phyloP scores from a whole-genome alignment of 192 early-diverging fungal genomes.

The Dispira parvispora region DNA sequence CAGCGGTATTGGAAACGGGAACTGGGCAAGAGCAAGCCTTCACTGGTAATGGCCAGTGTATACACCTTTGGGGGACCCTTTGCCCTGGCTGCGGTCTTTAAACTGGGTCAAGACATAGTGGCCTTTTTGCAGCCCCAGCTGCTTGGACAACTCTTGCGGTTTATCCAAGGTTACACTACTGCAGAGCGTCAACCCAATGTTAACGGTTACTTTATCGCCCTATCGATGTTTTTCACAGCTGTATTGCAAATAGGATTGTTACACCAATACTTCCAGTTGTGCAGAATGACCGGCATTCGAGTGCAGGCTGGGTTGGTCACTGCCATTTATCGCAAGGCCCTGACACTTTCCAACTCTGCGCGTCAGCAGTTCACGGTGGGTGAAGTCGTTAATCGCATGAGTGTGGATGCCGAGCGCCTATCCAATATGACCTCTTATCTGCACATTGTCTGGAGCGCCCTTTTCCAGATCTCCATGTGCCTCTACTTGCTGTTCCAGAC shows the following conservation, averaged over 20 bases:
- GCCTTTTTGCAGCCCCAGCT: slow-evolving; percentile 67
- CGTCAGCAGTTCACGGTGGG: slow-evolving; percentile 67
- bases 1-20: slow-evolving; percentile 52
- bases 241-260: slow-evolving; percentile 59
- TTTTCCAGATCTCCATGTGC: slow-evolving; percentile 59
- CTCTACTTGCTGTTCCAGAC: slow-evolving; percentile 63
- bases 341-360: slow-evolving; percentile 58
- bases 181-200: slow-evolving; percentile 38
- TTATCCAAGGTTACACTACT: slow-evolving; percentile 41
- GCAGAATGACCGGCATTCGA: slow-evolving; percentile 58
- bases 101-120: slow-evolving; percentile 53
- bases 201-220: slow-evolving; percentile 66
- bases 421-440: slow-evolving; percentile 47
- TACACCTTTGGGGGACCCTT: slow-evolving; percentile 46
- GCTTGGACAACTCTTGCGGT: slow-evolving; percentile 48
- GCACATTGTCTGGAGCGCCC: slow-evolving; percentile 58
- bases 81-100: slow-evolving; percentile 58
- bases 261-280: slow-evolving; percentile 81
- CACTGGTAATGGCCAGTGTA: slow-evolving; percentile 44
- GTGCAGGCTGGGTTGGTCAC: slow-evolving; percentile 56
- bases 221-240: slow-evolving; percentile 58
- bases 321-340: slow-evolving; percentile 72
- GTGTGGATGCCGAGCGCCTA: slow-evolving; percentile 43
- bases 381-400: slow-evolving; percentile 51
- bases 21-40: slow-evolving; percentile 41